Evolutionary conservation across 371 early-diverging fungal genomes (phyloP), one percentile per base, ranked within the genome.

Genomic region (Thermomucor indicae-seudaticae): DNA sequence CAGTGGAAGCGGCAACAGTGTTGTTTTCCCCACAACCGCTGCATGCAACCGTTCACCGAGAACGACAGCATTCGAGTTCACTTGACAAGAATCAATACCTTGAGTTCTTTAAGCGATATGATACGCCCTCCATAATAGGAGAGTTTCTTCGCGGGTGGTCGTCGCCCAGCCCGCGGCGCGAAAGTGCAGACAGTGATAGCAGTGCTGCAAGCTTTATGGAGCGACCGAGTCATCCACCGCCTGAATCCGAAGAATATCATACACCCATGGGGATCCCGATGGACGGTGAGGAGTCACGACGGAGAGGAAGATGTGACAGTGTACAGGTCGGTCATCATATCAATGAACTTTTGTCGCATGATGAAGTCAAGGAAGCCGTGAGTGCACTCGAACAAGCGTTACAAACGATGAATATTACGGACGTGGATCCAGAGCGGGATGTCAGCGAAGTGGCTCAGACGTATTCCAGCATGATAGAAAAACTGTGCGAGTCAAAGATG

Each of bases 401-500:
- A 1, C 34, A 40, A 30, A 43, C 53, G 11, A 50, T 62, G 51
- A 43, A 51, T 28, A 57, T 62, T 47, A 43, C 54, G 3, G 56
- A 61, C 32, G 37, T 51, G 0, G 43, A 59, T 7, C 25, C 53
- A 11, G 56, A 58, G 2, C 43, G 53, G 1, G 39, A 53, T 17
- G 30, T 53, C 24, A 44, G 52, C 19, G 47, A 54, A 35, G 49
- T 65, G 0, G 57, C 66, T n/a, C 43, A 34, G 3, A 55, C 64
- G 3, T 72, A 69, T 28, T 72, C 73, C 6, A 37, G 49, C 19
- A 72, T 72, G 31, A 25, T 72, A 10, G 49, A 50, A 20, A 57
- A 60, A 14, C 32, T 72, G 6, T 72, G 73, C 23, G 63, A 66
- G 4, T 62, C 60, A 0, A 51, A 54, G 6, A 51, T 66, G 4